Conservation (phyloP, 2,329 filamentous ascomycete genomes). For the Hymenoscyphus albidus region DNA sequence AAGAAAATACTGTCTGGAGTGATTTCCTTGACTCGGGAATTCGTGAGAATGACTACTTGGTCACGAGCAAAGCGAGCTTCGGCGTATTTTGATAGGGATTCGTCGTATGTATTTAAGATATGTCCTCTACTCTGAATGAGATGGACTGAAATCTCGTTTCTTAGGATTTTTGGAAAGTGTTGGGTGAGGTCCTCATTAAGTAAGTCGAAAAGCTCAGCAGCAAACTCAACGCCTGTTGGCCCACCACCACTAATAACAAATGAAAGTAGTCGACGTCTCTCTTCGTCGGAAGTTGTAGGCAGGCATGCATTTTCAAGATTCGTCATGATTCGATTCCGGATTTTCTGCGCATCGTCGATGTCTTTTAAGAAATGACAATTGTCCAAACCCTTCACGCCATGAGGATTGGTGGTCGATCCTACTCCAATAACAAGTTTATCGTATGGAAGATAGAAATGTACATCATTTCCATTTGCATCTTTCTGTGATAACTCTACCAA, state of each 20-base stretch:
- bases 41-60: constrained; percentile 86
- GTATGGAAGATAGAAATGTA: constrained; percentile 90
- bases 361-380: constrained; percentile 95
- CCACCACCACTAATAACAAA: constrained; percentile 96
- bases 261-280: constrained; percentile 80
- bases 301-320: constrained; percentile 90
- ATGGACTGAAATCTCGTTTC: constrained; percentile 97
- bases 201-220: constrained; percentile 92
- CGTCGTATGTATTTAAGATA: constrained; percentile 97
- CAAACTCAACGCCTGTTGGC: constrained; percentile 95
- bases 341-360: constrained; percentile 84
- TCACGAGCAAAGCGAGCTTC: constrained; percentile 89
- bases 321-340: constrained; percentile 81
- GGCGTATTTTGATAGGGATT: constrained; percentile 86
- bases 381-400: constrained; percentile 92
- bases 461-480: constrained; percentile 66
- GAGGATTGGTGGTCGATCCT: constrained; percentile 87
- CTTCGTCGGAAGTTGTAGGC: constrained; percentile 86
- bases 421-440: constrained; percentile 94
- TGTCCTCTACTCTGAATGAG: constrained; percentile 92
- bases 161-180: constrained; percentile 82
- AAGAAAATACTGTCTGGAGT: constrained; percentile 80
- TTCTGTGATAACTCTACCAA: constrained; percentile 79
- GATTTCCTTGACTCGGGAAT: constrained; percentile 89
- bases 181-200: constrained; percentile 87